Base-by-base conservation (phyloP, 1,284 basidiomycete species). In the Malassezia caprae region DNA sequence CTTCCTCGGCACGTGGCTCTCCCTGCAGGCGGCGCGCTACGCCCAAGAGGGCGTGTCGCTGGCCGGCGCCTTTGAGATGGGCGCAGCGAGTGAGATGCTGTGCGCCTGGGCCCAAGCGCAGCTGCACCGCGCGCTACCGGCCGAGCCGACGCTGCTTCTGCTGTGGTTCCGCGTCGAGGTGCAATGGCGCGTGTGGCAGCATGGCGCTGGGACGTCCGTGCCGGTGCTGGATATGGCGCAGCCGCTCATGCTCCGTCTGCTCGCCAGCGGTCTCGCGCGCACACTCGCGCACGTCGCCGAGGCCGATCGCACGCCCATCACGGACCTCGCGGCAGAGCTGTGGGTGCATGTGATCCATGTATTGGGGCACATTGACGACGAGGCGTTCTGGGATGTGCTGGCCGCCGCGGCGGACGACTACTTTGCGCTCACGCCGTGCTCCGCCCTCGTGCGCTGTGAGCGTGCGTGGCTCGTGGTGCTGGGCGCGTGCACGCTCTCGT, bases 321-420 rank as follows among this genome's bases (percentile, higher is more conserved):
- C 77, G 37, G 78, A 80, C 72, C 76, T 76, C 23, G 76, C 80
- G 0, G 80, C 83, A 0, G 84, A 87, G 61, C 67, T 86, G 10
- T 94, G 90, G 90, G 78, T 90, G 34, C 82, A 81, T 39, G 65
- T 88, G 15, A 78, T 88, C 31, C 83, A 89, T 65, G 63, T 84
- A 1, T 53, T 74, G 2, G 32, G 54, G 40, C 41, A 49, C 4
- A 51, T 65, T 31, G 65, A 62, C 39, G 50, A 46, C 42, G 54
- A 51, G 19, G 52, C 58, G 27, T 64, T 62, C 26, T 66, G 60
- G 62, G 62, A 65, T 1, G 59, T 59, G 7, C 62, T 61, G 23
- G 64, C 66, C 8, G 63, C 58, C 0, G 59, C 69, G 8, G 60
- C 42, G 47, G 52, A 63, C 51, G 51, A 63, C 46, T 61, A 58